Evolutionary conservation across 2,329 filamentous ascomycete genomes (phyloP).

Genomic region (Cladophialophora bantiana): DNA sequence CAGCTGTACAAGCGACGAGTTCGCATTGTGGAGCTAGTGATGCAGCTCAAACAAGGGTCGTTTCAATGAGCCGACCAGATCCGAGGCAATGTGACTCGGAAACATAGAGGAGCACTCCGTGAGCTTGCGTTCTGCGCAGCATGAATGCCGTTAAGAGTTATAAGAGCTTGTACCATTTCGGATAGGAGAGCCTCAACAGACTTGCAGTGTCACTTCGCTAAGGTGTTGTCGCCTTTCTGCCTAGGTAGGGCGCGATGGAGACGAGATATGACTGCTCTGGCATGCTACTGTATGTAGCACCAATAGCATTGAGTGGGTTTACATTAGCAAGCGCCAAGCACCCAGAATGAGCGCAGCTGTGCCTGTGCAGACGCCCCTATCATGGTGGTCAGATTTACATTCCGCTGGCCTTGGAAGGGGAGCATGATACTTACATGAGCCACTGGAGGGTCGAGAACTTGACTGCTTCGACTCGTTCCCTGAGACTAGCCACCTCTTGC

Average conservation of each 20-base stretch:
- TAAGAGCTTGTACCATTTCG: neutral
- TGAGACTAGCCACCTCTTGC: conserved; percentile 88
- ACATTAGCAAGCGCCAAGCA: conserved; percentile 73
- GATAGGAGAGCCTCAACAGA: neutral
- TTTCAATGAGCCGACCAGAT: neutral
- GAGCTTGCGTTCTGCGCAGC: neutral
- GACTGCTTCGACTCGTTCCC: conserved; percentile 93
- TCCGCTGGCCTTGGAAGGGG: neutral
- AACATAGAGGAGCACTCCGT: neutral
- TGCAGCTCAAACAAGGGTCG: neutral
- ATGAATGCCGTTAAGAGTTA: neutral
- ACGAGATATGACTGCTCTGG: neutral
- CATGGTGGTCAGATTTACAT: conserved; percentile 42
- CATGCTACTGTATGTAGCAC: neutral
- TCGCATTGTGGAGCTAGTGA: neutral
- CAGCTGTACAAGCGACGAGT: neutral
- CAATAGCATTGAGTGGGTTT: conserved; percentile 12
- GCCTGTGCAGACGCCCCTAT: conserved; percentile 69
- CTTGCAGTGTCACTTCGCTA: neutral
- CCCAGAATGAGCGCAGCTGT: conserved; percentile 70
- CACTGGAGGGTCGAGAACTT: conserved; percentile 98
- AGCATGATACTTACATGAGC: conserved; percentile 80
- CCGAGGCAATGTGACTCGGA: neutral
- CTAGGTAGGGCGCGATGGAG: neutral
- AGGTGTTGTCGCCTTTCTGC: neutral